Evolutionary conservation across 2,329 filamentous ascomycete genomes (phyloP), one percentile per base, ranked within the genome.

Genomic region (Botrytis elliptica): DNA sequence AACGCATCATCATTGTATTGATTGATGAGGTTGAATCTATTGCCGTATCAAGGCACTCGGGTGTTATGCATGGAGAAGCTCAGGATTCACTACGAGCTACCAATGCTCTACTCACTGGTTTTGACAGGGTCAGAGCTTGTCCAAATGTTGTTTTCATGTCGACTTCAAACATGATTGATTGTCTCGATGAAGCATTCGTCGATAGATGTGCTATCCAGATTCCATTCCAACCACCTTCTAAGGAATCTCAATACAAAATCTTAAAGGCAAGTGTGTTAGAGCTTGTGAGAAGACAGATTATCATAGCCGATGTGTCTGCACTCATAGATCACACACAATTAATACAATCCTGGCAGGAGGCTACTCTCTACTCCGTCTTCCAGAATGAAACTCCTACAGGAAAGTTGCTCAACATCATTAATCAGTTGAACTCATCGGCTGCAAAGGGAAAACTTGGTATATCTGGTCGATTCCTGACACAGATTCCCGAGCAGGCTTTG

Each of bases 1-100:
- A 75, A 10, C 57, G 72, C 8, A 79, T 82, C 59, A 68, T 78
- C n/a, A 79, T 79, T 66, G 77, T 82, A 29, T 67, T 82, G 0
- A 81, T 82, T 57, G 81, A 82, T 62, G 81, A 82, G 70, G 78
- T 81, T 44, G 81, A 82, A 74, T 79, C 78, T 40, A 78, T 82
- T 62, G 79, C 70, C 6, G 60, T 64, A 36, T 79, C 78, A 12
- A 73, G 81, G 67, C 74, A 79, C 42, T 71, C 72, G 8, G 75
- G 76, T 33, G 76, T 57, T 16, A 75, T 68, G 4, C 71, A 77
- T 65, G 79, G 77, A 20, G 80, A 81, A 52, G 76, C 75, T 1
- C 78, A 79, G 46, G 80, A 82, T 66, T 77, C 80, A 2, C 49
- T 81, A 29, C 75, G 80, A 65, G 80, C 79, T 3, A 81, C 80